Evolutionary conservation across 2,329 filamentous ascomycete species (phyloP), one percentile per base, ranked within the genome.

Genomic region (Rhexocercosporidium sp.): DNA sequence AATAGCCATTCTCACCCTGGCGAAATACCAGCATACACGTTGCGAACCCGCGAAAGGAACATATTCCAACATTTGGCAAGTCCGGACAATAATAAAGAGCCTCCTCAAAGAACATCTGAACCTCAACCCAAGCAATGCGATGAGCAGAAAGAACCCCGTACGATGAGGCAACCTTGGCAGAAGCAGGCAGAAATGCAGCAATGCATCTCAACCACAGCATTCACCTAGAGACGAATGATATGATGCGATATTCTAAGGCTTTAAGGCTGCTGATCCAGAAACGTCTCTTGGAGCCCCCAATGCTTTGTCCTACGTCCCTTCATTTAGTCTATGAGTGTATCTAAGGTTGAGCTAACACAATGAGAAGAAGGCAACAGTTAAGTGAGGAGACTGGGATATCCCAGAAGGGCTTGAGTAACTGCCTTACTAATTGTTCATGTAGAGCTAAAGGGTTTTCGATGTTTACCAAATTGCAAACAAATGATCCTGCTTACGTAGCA

Each of bases 11-110:
- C 18, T 20, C 29, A 1, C 37, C n/a, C 4, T 68, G 59, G 29
- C 8, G 53, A 46, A 37, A 37, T 1, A 59, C 59, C 16, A 31
- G 51, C 27, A 59, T 69, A 18, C 49, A 41, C 11, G 18, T 69
- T 3, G 9, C 34, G 7, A 25, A 64, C 20, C 61, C 67, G 8
- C 31, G 61, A 7, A 69, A 65, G 67, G 67, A n/a, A 62, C 64
- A 25, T 65, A 64, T 39, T 66, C 64, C 5, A 69, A 69, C 16
- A 62, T 66, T 12, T 69, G 47, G 56, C 64, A 69, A 46, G n/a
- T 69, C 1, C 61, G 67, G 8, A 62, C 67, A 14, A 64, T 69
- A 7, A 59, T 66, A 47, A 69, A 69, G 14, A 61, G n/a, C 3
- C 18, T 69, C 29, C 31, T 64, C 7, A 46, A 64, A 34, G 44